Evolutionary conservation across 129 eudicot species (phyloP), one percentile per base, ranked within the genome.

Genomic region (Escallonia herrerae): DNA sequence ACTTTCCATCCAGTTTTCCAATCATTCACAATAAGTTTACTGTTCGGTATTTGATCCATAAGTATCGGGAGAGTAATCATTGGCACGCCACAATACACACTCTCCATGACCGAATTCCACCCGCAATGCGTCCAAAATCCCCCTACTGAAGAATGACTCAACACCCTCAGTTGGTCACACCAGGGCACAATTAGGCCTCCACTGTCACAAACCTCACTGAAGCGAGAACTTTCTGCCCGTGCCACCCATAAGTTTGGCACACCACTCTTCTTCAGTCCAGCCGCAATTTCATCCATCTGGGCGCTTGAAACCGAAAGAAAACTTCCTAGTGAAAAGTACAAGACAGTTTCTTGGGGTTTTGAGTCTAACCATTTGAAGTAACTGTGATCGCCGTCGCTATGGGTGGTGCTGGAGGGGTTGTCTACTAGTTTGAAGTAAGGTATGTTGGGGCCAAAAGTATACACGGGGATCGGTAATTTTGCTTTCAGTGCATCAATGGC

Each of bases 261-360:
- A 1, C 77, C 72, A 55, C 79, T 76, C 15, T 67, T 67, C 12
- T 53, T 59, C 60, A 84, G 54, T 7, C 87, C 91, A 5, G 22
- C 65, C 1, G 41, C 72, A 12, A 85, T 62, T 67, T 85, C 91
- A 12, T 81, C 80, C 63, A 81, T 70, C 22, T 81, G 82, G 50
- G 75, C 72, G 33, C 76, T 63, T 38, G 84, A 75, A 33, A 70
- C 78, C 2, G 87, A 72, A 8, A 75, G 74, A 60, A 58, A 81
- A 66, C 90, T 84, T 47, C 90, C 90, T 47, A 75, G 33, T 6
- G 84, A 76, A 33, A 81, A 55, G 56, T 85, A 85, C 15, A 85
- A 46, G 0, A 81, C 83, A 4, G 80, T 68, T 14, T 37, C 60
- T 12, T 56, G 68, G 37, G 77, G 77, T 51, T 84, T 76, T 6